A percentile compares a stretch with the other conserved stretches of the same genome.
Evolutionary conservation across 495 filamentous ascomycete genomes (phyloP).

Genomic region (Aspergillus sparsus): DNA sequence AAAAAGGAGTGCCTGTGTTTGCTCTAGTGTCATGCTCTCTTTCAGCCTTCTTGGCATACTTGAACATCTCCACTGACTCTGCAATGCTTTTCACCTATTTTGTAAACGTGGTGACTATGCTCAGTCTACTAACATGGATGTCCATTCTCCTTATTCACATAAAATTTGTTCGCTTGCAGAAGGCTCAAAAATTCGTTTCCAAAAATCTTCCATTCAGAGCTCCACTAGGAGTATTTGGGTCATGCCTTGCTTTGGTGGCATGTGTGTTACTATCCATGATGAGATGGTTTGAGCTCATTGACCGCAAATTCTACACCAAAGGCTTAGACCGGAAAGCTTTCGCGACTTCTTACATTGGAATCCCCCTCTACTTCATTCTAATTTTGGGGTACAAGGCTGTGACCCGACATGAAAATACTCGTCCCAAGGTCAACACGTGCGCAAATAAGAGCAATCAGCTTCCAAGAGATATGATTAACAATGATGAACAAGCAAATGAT

Average conservation of each 20-base stretch:
- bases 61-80: slow-evolving; percentile 67
- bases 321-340: slow-evolving; percentile 64
- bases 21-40: slow-evolving; percentile 59
- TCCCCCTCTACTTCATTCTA: slow-evolving; percentile 71
- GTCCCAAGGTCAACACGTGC: neutral
- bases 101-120: slow-evolving; percentile 75
- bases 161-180: slow-evolving; percentile 69
- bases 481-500: neutral
- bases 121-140: slow-evolving; percentile 68
- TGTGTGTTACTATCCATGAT: slow-evolving; percentile 70
- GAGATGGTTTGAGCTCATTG: slow-evolving; percentile 71
- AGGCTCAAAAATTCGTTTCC: slow-evolving; percentile 65
- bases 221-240: slow-evolving; percentile 67
- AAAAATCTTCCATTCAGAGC: slow-evolving; percentile 68
- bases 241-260: slow-evolving; percentile 62
- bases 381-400: slow-evolving; percentile 67
- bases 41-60: slow-evolving; percentile 67
- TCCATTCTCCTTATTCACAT: slow-evolving; percentile 80
- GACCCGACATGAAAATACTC: slow-evolving; percentile 41
- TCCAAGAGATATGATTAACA: neutral
- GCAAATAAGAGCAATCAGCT: neutral
- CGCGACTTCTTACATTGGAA: slow-evolving; percentile 74
- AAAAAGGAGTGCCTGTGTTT: slow-evolving; percentile 69
- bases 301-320: slow-evolving; percentile 36
- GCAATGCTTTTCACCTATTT: slow-evolving; percentile 73